Conservation (phyloP, 2,329 filamentous ascomycete genomes). For the Colletotrichum caudatum region DNA sequence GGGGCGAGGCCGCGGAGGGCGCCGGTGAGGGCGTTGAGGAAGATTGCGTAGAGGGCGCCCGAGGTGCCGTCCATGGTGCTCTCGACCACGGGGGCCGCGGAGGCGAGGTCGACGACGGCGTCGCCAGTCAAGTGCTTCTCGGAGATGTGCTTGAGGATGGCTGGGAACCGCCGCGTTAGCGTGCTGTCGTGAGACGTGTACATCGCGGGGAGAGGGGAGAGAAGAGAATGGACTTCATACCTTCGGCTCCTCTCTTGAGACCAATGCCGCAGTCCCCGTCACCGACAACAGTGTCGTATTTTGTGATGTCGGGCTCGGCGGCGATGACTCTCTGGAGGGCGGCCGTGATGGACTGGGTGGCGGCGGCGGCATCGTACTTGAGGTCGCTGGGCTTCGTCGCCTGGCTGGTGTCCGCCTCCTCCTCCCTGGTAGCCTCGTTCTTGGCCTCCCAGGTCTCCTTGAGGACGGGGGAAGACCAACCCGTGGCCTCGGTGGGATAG, state of each 20-base stretch:
- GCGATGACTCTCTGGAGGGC: slow-evolving; percentile 73
- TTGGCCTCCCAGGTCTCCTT: slow-evolving; percentile 73
- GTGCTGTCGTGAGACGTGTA: neutral
- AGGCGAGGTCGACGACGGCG: slow-evolving; percentile 63
- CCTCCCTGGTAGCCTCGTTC: slow-evolving; percentile 61
- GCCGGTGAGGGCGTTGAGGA: slow-evolving; percentile 85
- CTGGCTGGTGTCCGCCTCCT: slow-evolving; percentile 48
- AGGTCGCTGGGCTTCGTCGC: slow-evolving; percentile 60
- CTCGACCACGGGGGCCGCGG: slow-evolving; percentile 67
- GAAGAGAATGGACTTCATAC: slow-evolving; percentile 50
- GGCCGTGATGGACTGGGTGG: slow-evolving; percentile 64
- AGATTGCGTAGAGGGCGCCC: slow-evolving; percentile 79
- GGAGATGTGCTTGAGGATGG: slow-evolving; percentile 64
- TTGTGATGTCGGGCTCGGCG: slow-evolving; percentile 78
- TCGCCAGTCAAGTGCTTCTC: slow-evolving; percentile 62
- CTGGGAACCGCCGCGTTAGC: slow-evolving; percentile 50
- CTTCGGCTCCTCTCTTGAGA: slow-evolving; percentile 87
- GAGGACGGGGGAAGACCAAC: slow-evolving; percentile 75
- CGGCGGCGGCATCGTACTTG: slow-evolving; percentile 63
- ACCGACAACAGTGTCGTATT: slow-evolving; percentile 84
- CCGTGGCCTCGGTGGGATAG: slow-evolving; percentile 74
- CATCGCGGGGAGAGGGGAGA: neutral
- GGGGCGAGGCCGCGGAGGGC: slow-evolving; percentile 61
- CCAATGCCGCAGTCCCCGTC: slow-evolving; percentile 93
- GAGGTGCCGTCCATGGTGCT: slow-evolving; percentile 72